Evolutionary conservation across 495 filamentous ascomycete genomes (phyloP).

Genomic region (Chaetomium cochliodes): DNA sequence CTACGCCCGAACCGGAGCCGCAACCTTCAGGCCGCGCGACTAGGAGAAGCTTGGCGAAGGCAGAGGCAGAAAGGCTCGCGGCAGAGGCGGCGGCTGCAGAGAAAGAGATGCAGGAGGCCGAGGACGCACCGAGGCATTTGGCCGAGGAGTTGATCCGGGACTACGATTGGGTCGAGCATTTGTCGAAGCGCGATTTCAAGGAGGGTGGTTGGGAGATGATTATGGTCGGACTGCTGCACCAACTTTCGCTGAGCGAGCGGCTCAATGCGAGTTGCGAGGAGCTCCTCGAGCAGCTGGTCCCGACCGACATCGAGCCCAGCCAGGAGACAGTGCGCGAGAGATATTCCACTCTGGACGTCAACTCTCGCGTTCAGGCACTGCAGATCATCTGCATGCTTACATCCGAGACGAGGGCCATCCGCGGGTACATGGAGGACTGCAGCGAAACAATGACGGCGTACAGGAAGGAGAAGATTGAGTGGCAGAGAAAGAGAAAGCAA

Average conservation of each 20-base stretch:
- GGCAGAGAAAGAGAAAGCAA: conserved; percentile 77
- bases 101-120: conserved; percentile 39
- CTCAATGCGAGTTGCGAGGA: conserved; percentile 71
- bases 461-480: conserved; percentile 92
- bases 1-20: conserved; percentile 66
- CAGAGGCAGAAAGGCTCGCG: conserved; percentile 64
- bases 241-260: conserved; percentile 72
- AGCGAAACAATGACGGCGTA: conserved; percentile 88
- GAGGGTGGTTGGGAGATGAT: conserved; percentile 91
- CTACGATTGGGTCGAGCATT: conserved; percentile 79
- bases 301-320: conserved; percentile 68
- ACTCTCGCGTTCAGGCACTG: conserved; percentile 73
- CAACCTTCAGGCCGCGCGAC: conserved; percentile 70
- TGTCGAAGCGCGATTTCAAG: conserved; percentile 80
- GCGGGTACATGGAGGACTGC: conserved; percentile 86
- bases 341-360: conserved; percentile 75
- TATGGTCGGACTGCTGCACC: conserved; percentile 80
- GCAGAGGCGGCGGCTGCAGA: conserved; percentile 54
- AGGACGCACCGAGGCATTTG: conserved; percentile 57
- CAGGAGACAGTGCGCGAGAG: conserved; percentile 66
- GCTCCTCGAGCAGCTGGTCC: conserved; percentile 74
- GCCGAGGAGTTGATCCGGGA: conserved; percentile 74
- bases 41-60: conserved; percentile 77
- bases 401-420: conserved; percentile 78
- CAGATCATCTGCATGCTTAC: conserved; percentile 86